Percentiles rank a stretch among this genome's conserved stretches.
phyloP scores from a whole-genome alignment of 495 filamentous ascomycete genomes.

The Platismatia glauca region DNA sequence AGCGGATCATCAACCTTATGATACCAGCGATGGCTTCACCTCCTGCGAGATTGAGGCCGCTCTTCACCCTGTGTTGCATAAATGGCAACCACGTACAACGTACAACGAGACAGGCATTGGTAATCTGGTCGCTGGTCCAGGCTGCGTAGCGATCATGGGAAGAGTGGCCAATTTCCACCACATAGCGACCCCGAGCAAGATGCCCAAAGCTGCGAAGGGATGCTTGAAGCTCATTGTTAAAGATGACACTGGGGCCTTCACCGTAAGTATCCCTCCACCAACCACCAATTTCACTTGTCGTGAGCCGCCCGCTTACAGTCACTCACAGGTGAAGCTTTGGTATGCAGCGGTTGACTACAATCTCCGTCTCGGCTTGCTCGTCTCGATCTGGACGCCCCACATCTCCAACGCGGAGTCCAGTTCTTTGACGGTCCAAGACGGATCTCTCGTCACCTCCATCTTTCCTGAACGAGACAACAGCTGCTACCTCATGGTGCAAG shows the following conservation, averaged over 20 bases:
- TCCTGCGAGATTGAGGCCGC: constrained; percentile 36
- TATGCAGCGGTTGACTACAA: constrained; percentile 24
- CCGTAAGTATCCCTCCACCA: constrained; percentile 29
- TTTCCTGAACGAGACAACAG: constrained; percentile 41
- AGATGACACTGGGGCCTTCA: constrained; percentile 49
- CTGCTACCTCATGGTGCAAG: constrained; percentile 34
- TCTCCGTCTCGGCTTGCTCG: constrained; percentile 23
- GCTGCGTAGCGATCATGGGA: constrained; percentile 45
- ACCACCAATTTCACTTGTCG: background rate
- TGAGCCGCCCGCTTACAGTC: background rate
- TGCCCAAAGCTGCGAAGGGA: constrained; percentile 34
- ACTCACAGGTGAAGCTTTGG: constrained; percentile 27
- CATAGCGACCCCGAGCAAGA: constrained; percentile 30
- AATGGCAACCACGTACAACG: constrained; percentile 47
- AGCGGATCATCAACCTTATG: constrained; percentile 10
- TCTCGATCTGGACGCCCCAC: constrained; percentile 24
- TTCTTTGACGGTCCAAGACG: constrained; percentile 6
- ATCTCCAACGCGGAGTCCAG: constrained; percentile 22
- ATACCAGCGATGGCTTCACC: constrained; percentile 44
- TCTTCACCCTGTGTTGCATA: constrained; percentile 31
- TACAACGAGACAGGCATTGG: constrained; percentile 45
- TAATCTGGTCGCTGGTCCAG: constrained; percentile 43
- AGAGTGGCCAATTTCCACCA: constrained; percentile 50
- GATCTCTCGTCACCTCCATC: constrained; percentile 34
- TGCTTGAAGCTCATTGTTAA: constrained; percentile 48